Base-by-base conservation (phyloP, 495 filamentous ascomycete genomes). In the Aspergillus coremiiformis region DNA sequence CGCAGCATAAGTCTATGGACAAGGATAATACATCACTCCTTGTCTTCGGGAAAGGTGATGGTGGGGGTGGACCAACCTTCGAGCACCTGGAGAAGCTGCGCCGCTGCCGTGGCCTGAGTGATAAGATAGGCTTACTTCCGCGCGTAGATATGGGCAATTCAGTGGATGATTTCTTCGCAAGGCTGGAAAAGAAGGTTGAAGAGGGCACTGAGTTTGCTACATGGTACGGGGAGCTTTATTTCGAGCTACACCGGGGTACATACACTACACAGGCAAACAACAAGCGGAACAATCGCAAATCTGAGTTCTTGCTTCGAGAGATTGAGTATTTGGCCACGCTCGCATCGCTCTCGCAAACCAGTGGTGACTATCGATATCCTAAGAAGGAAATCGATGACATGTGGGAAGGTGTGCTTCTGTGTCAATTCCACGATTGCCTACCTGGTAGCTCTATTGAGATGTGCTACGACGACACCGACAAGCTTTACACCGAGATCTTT, bases 181-280 rank as follows among this genome's bases (percentile, higher is more conserved):
- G 74, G 42, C 74, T 98, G 5, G 88, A 96, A 70, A 78, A 82
- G 59, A 86, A 83, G 55, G 77, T 71, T 27, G 75, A 78, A 32
- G 78, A 84, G 37, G 90, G 88, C 11, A 81, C 81, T 1, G 75
- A 89, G n/a, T 84, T 95, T 33, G 86, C 87, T 23, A 96, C 93
- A 0, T 98, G 93, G 93, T 96, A 95, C 62, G 93, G 93, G 23
- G 93, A 98, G 72, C 81, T 98, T 19, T 98, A 98, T 66, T 92
- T 98, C 60, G 93, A 98, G 68, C 78, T 97, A 21, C 93, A 98
- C 63, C 85, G 93, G 46, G 93, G 93, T 45, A 95, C 90, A 7
- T 97, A 97, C 70, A 98, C 93, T 1, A 95, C 92, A 0, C 93
- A 98, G 64, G 86, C 90, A 39, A 95, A 96, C 67, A 98, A 95